Conservation (phyloP, 257 asterid genomes). For the Phtheirospermum japonicum region DNA sequence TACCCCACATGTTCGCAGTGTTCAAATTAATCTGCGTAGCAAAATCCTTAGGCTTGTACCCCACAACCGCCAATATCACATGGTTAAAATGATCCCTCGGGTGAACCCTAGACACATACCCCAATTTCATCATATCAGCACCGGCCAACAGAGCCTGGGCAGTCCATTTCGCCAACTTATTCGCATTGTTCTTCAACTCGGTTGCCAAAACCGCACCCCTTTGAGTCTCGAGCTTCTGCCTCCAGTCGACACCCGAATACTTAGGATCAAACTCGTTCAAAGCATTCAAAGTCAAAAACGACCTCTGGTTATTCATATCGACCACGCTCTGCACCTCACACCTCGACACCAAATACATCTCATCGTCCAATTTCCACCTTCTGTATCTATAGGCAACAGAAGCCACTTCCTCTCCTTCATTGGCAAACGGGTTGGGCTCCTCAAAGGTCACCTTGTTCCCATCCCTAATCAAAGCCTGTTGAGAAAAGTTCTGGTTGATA, state of each 20-base stretch:
- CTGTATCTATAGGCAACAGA: slow-evolving; percentile 91
- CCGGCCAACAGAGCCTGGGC: slow-evolving; percentile 86
- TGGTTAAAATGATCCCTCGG: slow-evolving; percentile 93
- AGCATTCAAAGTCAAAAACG: slow-evolving; percentile 76
- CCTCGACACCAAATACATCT: slow-evolving; percentile 69
- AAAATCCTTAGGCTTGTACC: slow-evolving; percentile 89
- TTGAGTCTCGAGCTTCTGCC: slow-evolving; percentile 96
- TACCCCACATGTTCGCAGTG: slow-evolving; percentile 98
- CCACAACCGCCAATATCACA: slow-evolving; percentile 91
- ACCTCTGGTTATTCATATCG: slow-evolving; percentile 76
- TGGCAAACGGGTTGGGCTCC: slow-evolving; percentile 91
- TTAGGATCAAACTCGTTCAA: slow-evolving; percentile 94
- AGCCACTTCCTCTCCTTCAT: slow-evolving; percentile 95
- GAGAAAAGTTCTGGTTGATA: slow-evolving; percentile 92
- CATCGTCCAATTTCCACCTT: slow-evolving; percentile 92
- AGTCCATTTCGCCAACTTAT: slow-evolving; percentile 96
- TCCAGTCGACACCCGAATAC: slow-evolving; percentile 93
- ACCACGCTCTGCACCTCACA: slow-evolving; percentile 95
- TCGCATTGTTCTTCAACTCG: slow-evolving; percentile 91
- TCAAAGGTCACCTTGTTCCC: slow-evolving; percentile 78
- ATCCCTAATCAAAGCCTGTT: slow-evolving; percentile 86
- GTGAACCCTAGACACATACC: slow-evolving; percentile 94
- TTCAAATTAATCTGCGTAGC: slow-evolving; percentile 87
- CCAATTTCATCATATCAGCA: slow-evolving; percentile 98
- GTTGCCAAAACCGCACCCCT: slow-evolving; percentile 98